Evolutionary conservation across 306 rosid genomes (phyloP).

Genomic region (Malus fusca): DNA sequence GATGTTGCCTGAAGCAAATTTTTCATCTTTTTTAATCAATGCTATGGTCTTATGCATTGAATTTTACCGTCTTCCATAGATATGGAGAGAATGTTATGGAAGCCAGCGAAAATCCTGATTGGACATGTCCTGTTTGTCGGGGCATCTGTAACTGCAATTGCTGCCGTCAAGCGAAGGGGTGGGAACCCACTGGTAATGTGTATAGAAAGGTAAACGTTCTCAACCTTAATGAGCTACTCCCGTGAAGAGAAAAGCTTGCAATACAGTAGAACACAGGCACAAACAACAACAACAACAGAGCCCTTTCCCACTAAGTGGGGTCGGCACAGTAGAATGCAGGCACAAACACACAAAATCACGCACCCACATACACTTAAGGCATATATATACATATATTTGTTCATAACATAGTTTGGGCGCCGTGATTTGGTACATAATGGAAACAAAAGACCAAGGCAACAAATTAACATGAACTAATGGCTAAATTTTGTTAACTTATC

Average conservation of each 20-base stretch:
- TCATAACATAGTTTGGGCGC: background rate
- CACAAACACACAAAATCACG: background rate
- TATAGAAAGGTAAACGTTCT: slow-evolving; percentile 47
- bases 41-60: background rate
- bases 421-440: too few species aligned
- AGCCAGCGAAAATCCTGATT: slow-evolving; percentile 30
- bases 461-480: background rate
- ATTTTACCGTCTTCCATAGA: slow-evolving; percentile 17
- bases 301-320: too few species aligned
- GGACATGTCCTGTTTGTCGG: slow-evolving; percentile 71
- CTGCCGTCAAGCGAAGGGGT: slow-evolving; percentile 63
- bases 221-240: background rate
- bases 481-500: background rate
- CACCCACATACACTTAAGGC: background rate
- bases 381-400: background rate
- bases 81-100: slow-evolving; percentile 73
- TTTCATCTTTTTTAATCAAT: background rate
- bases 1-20: background rate
- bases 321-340: background rate
- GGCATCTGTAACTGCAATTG: slow-evolving; percentile 68
- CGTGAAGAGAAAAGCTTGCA: background rate
- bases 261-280: background rate
- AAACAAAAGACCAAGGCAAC: background rate
- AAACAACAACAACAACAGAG: too few species aligned
- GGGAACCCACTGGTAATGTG: slow-evolving; percentile 65